Base-by-base conservation (phyloP, 768 basidiomycete genomes). In the Amanita subjunquillea region DNA sequence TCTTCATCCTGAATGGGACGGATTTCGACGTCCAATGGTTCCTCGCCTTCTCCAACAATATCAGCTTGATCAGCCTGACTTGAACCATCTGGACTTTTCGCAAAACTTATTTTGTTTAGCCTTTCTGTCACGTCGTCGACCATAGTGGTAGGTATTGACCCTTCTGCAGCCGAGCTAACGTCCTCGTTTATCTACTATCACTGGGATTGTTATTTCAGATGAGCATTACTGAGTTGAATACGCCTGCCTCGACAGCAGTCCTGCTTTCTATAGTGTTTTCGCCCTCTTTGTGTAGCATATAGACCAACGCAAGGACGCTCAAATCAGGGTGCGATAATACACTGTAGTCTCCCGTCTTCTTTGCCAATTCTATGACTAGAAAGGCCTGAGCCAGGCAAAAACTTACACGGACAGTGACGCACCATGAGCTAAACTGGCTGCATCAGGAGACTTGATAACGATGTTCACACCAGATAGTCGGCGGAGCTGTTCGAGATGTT, bases 291-390 rank as follows among this genome's bases (percentile, higher is more conserved):
- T 91, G 80, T 51, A 95, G 69, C 22, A 83, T 76, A 63, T 88
- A 83, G 5, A 93, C 91, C 59, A 99, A 72, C 1, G 96, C 95
- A 47, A 98, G 69, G 36, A 98, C 83, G 60, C 87, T 85, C 39
- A 99, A 65, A 82, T 99, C 96, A 12, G 93, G 77, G 65, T 85
- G 80, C 12, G 92, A 96, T 37, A 99, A 75, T 44, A 92, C 94
- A 40, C 89, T 73, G 63, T 92, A 94, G 68, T 99, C 96, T 64
- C 96, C 96, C 0, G 95, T 95, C 73, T 90, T 90, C 74, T 92
- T 95, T 3, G 96, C 91, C 67, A 83, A 85, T 56, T 86, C 85
- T 51, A 87, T 89, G 3, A 95, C 96, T 97, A 62, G 34, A 45
- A 47, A 15, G n/a, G 22, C 27, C 23, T 38, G 7, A 23, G 3